Conservation (phyloP, 192 early-diverging fungal genomes). For the Backusella morwellensis region DNA sequence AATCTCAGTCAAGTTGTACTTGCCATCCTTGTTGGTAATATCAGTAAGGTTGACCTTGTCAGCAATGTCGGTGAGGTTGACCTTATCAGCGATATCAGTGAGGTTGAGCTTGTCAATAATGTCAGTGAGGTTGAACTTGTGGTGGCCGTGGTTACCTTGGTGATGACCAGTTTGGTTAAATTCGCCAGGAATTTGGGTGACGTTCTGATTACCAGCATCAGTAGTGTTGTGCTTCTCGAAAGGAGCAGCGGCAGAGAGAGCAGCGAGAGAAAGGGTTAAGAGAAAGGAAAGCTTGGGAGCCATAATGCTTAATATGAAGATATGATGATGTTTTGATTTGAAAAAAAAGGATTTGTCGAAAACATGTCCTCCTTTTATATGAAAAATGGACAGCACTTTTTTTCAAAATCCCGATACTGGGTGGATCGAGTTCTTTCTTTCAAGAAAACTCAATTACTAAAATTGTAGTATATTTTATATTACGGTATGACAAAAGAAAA, state of each 20-base stretch:
- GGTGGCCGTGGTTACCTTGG: background rate
- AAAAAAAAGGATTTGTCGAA: background rate
- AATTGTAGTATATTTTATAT: background rate
- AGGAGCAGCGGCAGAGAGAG: background rate
- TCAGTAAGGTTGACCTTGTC: too few species aligned
- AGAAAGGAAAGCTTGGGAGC: conserved; percentile 3
- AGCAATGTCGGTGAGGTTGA: too few species aligned
- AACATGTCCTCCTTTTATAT: background rate
- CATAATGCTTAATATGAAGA: background rate
- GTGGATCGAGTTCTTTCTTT: background rate
- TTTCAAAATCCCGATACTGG: too few species aligned
- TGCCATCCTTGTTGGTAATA: too few species aligned
- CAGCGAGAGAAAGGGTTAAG: background rate
- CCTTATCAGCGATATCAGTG: background rate
- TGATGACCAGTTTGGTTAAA: background rate
- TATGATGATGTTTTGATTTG: background rate
- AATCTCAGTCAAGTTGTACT: too few species aligned
- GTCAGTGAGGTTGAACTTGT: background rate
- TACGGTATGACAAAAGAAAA: background rate
- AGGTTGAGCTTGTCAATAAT: background rate
- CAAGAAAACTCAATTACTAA: background rate
- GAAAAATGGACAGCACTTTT: background rate
- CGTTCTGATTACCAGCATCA: background rate
- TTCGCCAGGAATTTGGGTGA: background rate
- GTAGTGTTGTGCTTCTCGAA: background rate